Base-by-base conservation (phyloP, 441 rosid genomes). In the Corymbia citriodora region DNA sequence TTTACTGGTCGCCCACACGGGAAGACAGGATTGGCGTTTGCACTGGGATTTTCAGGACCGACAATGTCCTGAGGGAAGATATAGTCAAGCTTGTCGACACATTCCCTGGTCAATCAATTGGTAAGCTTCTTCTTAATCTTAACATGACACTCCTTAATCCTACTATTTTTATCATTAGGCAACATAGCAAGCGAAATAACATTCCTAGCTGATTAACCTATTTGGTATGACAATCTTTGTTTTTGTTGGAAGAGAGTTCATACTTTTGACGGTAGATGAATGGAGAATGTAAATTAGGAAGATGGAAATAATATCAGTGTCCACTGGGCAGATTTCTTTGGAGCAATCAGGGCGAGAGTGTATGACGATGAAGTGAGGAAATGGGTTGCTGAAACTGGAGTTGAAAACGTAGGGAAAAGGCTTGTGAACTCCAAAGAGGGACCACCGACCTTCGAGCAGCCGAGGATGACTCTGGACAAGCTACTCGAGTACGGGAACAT, bases 1-100 rank as follows among this genome's bases (percentile, higher is more conserved):
- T 90, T 87, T 90, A 90, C 68, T 90, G 91, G 91, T 87, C 91
- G 23, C 91, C 91, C 65, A 90, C 91, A 4, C 63, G 85, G 81
- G 91, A 90, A 23, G 91, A 90, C 90, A 61, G 91, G 49, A 74
- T 90, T 4, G 90, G 91, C 2, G 29, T 90, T 18, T 90, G 91
- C 87, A 59, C 9, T 2, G 88, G 91, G 16, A 90, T 90, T 59
- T 88, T 90, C 50, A 36, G 90, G 82, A 82, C 89, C 5, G 88
- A 90, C 19, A 53, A 29, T 57, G 82, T 88, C 57, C 70, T 19
- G 6, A 45, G 29, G n/a, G 91, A 90, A 74, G 90, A 90, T 45
- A 61, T 90, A 33, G 90, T 90, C 68, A 88, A 88, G 88, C 91
- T 90, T 14, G 91, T 90, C 27, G 85, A 90, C 91, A 88, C 81